Evolutionary conservation across 495 filamentous ascomycete genomes (phyloP).

Genomic region (Neurospora discreta): DNA sequence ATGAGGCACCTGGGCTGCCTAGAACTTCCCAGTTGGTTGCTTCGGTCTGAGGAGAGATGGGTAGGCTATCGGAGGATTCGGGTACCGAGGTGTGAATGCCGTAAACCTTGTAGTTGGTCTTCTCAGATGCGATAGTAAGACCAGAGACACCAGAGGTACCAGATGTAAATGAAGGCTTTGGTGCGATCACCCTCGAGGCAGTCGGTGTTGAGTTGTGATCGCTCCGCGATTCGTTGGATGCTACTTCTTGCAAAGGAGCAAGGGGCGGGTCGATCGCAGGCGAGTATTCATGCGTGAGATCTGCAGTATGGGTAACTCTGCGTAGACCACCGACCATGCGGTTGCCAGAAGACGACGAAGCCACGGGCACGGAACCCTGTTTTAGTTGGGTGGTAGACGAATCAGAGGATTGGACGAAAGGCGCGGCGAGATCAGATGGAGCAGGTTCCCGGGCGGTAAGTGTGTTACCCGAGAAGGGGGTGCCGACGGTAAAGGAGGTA

Average conservation of each 20-base stretch:
- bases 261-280: conserved; percentile 22
- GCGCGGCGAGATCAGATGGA: conserved; percentile 14
- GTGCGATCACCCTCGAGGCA: conserved; percentile 13
- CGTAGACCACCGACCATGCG: conserved; percentile 44
- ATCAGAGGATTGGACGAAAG: conserved; percentile 18
- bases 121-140: conserved; percentile 33
- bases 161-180: conserved; percentile 36
- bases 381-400: conserved; percentile 26
- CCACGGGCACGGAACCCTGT: conserved; percentile 29
- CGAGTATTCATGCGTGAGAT: conserved; percentile 32
- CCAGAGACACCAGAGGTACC: conserved; percentile 23
- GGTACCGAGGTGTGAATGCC: conserved; percentile 21
- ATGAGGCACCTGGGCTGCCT: conserved; percentile 21
- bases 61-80: conserved; percentile 28
- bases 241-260: conserved; percentile 29
- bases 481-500: conserved; percentile 26
- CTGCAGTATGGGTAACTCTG: conserved; percentile 40
- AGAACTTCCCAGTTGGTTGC: conserved; percentile 31
- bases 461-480: conserved; percentile 31
- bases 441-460: conserved; percentile 2
- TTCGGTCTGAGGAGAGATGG: conserved; percentile 23
- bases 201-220: neutral
- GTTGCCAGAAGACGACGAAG: conserved; percentile 40
- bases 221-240: conserved; percentile 4
- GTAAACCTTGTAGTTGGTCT: conserved; percentile 44